phyloP scores from a whole-genome alignment of 345 rosid genomes.

The Pistacia vera region DNA sequence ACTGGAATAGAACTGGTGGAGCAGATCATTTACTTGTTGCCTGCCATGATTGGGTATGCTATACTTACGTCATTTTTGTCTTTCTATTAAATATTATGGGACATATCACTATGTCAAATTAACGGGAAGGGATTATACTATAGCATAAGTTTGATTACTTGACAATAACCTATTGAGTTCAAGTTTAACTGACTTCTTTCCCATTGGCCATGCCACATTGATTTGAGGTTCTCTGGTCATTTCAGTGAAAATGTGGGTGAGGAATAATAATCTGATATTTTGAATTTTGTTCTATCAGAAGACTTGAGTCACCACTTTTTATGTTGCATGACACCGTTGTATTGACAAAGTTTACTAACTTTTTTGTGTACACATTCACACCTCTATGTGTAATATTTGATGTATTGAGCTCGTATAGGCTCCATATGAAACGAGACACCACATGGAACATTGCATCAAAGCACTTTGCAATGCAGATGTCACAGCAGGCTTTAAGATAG shows the following conservation, averaged over 20 bases:
- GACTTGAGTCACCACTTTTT: background rate
- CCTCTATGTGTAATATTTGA: background rate
- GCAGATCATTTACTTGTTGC: constrained; percentile 96
- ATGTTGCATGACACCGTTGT: background rate
- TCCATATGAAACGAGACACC: constrained; percentile 96
- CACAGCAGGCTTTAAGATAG: constrained; percentile 86
- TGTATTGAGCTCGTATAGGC: constrained; percentile 51
- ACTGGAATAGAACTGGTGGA: constrained; percentile 87
- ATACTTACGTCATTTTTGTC: constrained; percentile 13
- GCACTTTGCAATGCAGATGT: constrained; percentile 95
- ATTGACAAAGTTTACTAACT: background rate
- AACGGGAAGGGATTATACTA: background rate
- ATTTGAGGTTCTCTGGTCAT: constrained; percentile 3
- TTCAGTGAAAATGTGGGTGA: background rate
- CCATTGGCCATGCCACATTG: background rate
- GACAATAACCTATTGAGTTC: background rate
- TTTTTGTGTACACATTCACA: background rate
- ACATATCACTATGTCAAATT: constrained; percentile 6
- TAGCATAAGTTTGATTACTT: constrained; percentile 11
- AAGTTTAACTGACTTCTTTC: background rate
- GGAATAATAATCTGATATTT: background rate
- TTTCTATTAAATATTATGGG: constrained; percentile 7
- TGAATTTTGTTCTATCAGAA: constrained; percentile 6
- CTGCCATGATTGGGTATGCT: constrained; percentile 96
- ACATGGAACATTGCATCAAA: constrained; percentile 96